These are phyloP conservation scores for Tanacetum coccineum DNA, from an alignment of 129 eudicot species.

Conservation along the genomic window DNA sequence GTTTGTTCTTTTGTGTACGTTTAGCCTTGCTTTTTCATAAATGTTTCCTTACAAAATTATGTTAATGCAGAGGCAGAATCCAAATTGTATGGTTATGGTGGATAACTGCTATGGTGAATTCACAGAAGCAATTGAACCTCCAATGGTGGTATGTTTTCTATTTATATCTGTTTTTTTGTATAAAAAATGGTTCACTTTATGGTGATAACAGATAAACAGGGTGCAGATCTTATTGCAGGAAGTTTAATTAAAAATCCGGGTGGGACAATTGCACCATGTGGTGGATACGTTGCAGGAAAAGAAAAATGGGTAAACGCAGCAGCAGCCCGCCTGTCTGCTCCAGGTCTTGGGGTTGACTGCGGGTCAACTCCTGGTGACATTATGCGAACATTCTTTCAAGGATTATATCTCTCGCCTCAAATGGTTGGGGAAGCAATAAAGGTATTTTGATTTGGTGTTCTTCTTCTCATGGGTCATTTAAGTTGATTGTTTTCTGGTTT, in stretches of 20 bases:
- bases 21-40: too few species aligned
- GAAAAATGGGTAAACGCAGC: slow-evolving; percentile 92
- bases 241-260: slow-evolving; percentile 95
- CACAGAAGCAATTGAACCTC: slow-evolving; percentile 79
- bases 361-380: slow-evolving; percentile 97
- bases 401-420: slow-evolving; percentile 90
- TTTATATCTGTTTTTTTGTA: background rate
- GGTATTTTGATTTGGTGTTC: slow-evolving; percentile 36
- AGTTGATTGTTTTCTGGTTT: slow-evolving; percentile 8
- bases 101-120: slow-evolving; percentile 99
- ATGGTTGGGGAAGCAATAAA: slow-evolving; percentile 99
- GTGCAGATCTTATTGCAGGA: slow-evolving; percentile 98
- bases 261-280: slow-evolving; percentile 97
- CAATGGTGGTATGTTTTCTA: slow-evolving; percentile 77
- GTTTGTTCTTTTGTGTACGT: too few species aligned
- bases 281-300: slow-evolving; percentile 94
- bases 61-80: slow-evolving; percentile 69
- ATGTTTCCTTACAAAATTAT: slow-evolving; percentile 6
- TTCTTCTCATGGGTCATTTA: background rate
- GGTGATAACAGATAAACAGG: slow-evolving; percentile 48
- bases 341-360: slow-evolving; percentile 94
- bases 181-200: background rate
- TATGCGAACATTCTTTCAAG: slow-evolving; percentile 87
- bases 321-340: slow-evolving; percentile 98
- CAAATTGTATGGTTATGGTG: slow-evolving; percentile 88